Evolutionary conservation across 345 rosid species (phyloP).

Genomic region (Gossypium ekmanianum): DNA sequence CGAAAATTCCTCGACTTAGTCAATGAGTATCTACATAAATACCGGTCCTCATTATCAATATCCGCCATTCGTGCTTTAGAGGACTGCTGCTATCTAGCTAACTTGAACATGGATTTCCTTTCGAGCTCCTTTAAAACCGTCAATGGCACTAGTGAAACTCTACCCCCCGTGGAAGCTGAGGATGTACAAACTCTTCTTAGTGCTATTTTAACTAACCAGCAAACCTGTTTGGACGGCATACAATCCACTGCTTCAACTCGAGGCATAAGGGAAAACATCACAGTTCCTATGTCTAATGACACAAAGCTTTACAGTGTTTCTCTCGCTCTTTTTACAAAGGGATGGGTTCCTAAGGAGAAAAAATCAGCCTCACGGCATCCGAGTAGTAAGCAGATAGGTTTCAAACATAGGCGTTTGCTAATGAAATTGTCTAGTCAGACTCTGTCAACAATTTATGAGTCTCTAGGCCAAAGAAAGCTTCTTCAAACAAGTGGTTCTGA

Average conservation of each 20-base stretch:
- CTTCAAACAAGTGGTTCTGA: conserved; percentile 26
- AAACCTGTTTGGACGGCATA: conserved; percentile 71
- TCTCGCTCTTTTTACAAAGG: conserved; percentile 64
- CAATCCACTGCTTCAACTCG: conserved; percentile 44
- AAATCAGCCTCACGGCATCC: conserved; percentile 30
- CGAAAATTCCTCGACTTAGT: conserved; percentile 45
- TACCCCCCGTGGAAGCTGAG: conserved; percentile 47
- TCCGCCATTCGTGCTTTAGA: conserved; percentile 60
- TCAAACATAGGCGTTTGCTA: conserved; percentile 49
- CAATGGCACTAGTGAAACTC: conserved; percentile 30
- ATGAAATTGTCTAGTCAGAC: conserved; percentile 48
- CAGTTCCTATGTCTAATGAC: conserved; percentile 53
- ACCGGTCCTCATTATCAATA: conserved; percentile 33
- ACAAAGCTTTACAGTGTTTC: conserved; percentile 74
- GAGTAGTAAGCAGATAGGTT: conserved; percentile 27
- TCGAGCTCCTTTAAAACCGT: conserved; percentile 40
- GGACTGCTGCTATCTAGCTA: conserved; percentile 62
- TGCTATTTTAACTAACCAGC: conserved; percentile 72
- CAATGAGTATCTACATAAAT: conserved; percentile 43
- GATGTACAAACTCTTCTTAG: conserved; percentile 68
- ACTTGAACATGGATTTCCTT: conserved; percentile 55
- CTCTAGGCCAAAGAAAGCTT: conserved; percentile 53
- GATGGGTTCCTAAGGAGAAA: conserved; percentile 64
- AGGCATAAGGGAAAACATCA: conserved; percentile 49
- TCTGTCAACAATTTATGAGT: conserved; percentile 47